Percentiles rank a stretch among this genome's conserved stretches.
Conservation (phyloP, 2,329 filamentous ascomycete genomes). For the Malbranchea zuffiana region DNA sequence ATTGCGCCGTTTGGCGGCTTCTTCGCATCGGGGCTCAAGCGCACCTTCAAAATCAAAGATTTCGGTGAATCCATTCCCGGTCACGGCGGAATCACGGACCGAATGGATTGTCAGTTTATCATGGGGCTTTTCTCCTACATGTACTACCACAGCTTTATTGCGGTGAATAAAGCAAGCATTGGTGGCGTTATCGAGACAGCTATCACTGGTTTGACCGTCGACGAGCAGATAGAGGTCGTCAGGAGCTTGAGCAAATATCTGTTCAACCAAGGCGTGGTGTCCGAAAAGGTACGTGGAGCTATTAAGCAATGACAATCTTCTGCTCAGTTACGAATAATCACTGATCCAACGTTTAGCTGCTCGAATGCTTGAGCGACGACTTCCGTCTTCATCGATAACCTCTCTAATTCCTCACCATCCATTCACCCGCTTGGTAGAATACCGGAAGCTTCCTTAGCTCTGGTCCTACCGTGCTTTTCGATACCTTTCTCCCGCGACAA, state of each 20-base stretch:
- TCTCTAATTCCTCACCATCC: background rate
- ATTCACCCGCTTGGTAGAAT: too few species aligned
- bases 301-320: background rate
- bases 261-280: slow-evolving; percentile 51
- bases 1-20: slow-evolving; percentile 97
- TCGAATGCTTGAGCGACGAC: slow-evolving; percentile 29
- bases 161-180: slow-evolving; percentile 71
- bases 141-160: slow-evolving; percentile 97
- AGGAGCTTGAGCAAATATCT: slow-evolving; percentile 52
- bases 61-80: slow-evolving; percentile 97
- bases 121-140: slow-evolving; percentile 99
- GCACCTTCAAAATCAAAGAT: slow-evolving; percentile 99
- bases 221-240: slow-evolving; percentile 78
- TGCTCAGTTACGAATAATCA: slow-evolving; percentile 14
- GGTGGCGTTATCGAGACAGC: slow-evolving; percentile 82
- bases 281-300: slow-evolving; percentile 40
- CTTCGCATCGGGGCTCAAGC: slow-evolving; percentile 94
- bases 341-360: slow-evolving; percentile 26
- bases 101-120: slow-evolving; percentile 99
- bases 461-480: too few species aligned
- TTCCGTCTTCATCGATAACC: slow-evolving; percentile 21
- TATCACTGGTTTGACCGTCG: slow-evolving; percentile 74
- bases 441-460: too few species aligned
- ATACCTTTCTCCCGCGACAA: too few species aligned
- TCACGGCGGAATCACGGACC: slow-evolving; percentile 94